Base-by-base conservation (phyloP, 305 asterid species). In the Ajuga reptans region DNA sequence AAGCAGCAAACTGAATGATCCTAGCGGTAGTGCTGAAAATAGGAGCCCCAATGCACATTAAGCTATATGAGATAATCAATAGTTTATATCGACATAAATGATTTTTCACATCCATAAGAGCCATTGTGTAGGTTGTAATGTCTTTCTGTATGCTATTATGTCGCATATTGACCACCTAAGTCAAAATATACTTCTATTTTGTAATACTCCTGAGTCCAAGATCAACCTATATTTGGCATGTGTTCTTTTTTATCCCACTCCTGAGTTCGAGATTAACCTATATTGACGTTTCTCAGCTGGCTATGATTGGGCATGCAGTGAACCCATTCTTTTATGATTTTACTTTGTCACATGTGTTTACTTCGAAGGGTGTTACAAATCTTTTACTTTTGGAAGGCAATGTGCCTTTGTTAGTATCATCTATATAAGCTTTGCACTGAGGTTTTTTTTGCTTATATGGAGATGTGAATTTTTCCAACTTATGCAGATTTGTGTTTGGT, bases 401-500 rank as follows among this genome's bases (percentile, higher is more conserved):
- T 60, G 52, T 41, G 16, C 49, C 42, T 24, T 7, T 55, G 47
- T 27, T 74, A 58, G 39, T 62, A 55, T 31, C 15, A 29, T 69
- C 56, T 61, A 29, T 16, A 14, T 21, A 21, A 21, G 12, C 62
- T 58, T 16, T 55, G 45, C n/a, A 50, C 61, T 66, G 42, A 27
- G 5, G 1, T 11, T 36, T n/a, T 9, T 64, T 71, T 9, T 52
- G 58, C 65, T 39, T 54, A 34, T 66, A 4, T 16, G 47, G 64
- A 21, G 39, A 21, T 73, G 17, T 67, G 50, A 66, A 73, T 21
- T 49, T 49, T 54, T 75, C 54, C 34, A 39, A 34, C 70, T 18
- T 16, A 51, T 80, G 78, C 84, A 93, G 99, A 88, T 93, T 53
- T 93, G 99, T 78, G 89, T 93, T 64, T 93, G 97, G 99, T 93